Base-by-base conservation (phyloP, 371 early-diverging fungal species). In the Mucor ambiguus region DNA sequence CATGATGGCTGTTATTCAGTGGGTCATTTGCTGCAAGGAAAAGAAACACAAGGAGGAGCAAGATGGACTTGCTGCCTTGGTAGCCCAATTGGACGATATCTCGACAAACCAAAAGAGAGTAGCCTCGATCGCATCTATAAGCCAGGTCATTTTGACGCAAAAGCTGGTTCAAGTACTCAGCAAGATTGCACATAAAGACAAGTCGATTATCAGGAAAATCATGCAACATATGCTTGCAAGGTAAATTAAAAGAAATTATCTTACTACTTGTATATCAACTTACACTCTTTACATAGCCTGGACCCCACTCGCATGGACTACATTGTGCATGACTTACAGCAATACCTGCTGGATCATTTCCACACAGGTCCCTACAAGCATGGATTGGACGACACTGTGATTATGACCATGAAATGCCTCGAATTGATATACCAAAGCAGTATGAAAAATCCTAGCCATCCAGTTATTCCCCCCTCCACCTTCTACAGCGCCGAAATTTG, bases 401-500 rank as follows among this genome's bases (percentile, higher is more conserved):
- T 92, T 10, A 81, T 85, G 60, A 80, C 89, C 4, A 81, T 90
- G 28, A 88, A 89, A 60, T 85, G 74, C 11, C 75, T 94, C 2
- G 74, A 76, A 33, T 71, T 92, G 46, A 72, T 91, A 22, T 54
- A 78, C 61, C 72, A 78, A 70, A 68, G 69, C n/a, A 78, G 68
- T 48, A 72, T 72, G 72, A 64, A 65, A 30, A 41, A 7, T 3
- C 72, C 72, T 3, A 58, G 10, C 18, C 12, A 20, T 11, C 63
- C 60, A 22, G 37, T 58, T 5, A 28, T 64, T 14, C 37, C 65
- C 43, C 63, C 52, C 32, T 49, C 78, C 9, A 69, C 75, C 1
- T 94, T 94, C 72, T 89, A 91, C 71, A 89, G 80, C 56, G 75
- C 83, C 6, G 77, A 79, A 0, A 77, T 92, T 29, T 70, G 72